Evolutionary conservation across 1,139 yeast genomes (phyloP).

Genomic region (Suhomyces chickasaworum): DNA sequence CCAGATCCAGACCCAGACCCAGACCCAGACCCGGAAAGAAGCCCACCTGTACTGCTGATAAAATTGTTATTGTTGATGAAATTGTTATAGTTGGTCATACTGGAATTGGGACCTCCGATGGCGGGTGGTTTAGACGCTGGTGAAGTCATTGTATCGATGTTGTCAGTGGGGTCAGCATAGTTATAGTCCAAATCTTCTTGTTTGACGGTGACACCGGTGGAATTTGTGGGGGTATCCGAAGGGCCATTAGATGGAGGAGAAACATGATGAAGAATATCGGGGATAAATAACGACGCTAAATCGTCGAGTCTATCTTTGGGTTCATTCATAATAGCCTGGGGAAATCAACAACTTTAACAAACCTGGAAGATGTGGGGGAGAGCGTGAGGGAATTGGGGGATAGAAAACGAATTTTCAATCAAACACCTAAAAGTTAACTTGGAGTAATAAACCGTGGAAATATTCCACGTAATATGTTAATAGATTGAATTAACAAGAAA

Average conservation of each 20-base stretch:
- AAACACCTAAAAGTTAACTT: background rate
- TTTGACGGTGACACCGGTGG: conserved; percentile 17
- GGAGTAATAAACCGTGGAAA: background rate
- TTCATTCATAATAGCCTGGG: conserved; percentile 15
- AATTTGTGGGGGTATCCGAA: conserved; percentile 9
- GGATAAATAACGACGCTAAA: conserved; percentile 45
- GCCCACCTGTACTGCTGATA: conserved; percentile 13
- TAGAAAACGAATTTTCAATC: background rate
- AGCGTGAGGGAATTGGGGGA: too few relatives aligned
- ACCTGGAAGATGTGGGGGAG: too few relatives aligned
- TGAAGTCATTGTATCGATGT: conserved; percentile 6
- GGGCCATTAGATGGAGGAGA: conserved; percentile 13
- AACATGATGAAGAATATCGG: conserved; percentile 40
- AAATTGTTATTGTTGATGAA: conserved; percentile 20
- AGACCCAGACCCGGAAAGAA: background rate
- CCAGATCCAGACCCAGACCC: background rate
- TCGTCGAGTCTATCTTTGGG: conserved; percentile 39
- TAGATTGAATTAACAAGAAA: background rate
- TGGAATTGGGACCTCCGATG: conserved; percentile 1
- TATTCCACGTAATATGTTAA: background rate
- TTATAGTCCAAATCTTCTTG: conserved; percentile 25
- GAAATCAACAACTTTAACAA: background rate
- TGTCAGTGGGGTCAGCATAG: conserved; percentile 9
- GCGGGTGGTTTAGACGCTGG: conserved; percentile 11
- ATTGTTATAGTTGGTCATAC: conserved; percentile 15